Conservation (phyloP, 805 yeast genomes). For the Hermanozyma aechmeae region DNA sequence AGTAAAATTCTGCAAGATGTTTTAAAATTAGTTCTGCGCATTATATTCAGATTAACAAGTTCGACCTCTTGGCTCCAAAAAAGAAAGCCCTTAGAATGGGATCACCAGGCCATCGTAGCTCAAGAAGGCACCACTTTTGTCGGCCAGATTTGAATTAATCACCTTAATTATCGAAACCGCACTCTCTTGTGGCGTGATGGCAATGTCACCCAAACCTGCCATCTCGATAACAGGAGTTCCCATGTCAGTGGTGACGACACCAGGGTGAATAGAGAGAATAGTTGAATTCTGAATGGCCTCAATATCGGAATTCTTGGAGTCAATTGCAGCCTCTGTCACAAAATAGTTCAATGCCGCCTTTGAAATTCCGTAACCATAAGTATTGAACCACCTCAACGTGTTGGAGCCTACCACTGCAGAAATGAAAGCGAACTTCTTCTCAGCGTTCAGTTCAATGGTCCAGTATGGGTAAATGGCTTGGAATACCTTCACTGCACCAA, state of each 20-base stretch:
- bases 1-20: too few relatives aligned
- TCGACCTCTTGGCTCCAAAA: too few relatives aligned
- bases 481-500: constrained; percentile 19
- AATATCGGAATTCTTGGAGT: background rate
- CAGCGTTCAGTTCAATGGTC: background rate
- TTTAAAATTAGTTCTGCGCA: too few relatives aligned
- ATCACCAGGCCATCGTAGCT: too few relatives aligned
- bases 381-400: too few relatives aligned
- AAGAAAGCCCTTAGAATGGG: too few relatives aligned
- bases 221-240: background rate
- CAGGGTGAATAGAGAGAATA: constrained; percentile 28
- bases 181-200: too few relatives aligned
- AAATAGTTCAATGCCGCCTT: constrained; percentile 1
- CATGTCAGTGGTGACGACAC: constrained; percentile 28
- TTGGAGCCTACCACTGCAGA: background rate
- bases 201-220: background rate
- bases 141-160: too few relatives aligned
- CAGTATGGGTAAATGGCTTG: constrained; percentile 17
- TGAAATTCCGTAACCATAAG: constrained; percentile 1
- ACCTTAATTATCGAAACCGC: too few relatives aligned
- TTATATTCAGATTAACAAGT: too few relatives aligned
- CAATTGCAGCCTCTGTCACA: background rate
- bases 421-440: background rate
- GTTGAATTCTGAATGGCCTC: background rate
- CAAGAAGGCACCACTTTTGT: too few relatives aligned